Percentiles rank a stretch among this genome's conserved stretches.
Conservation (phyloP, 192 early-diverging fungal genomes). For the Coemansia sp. region DNA sequence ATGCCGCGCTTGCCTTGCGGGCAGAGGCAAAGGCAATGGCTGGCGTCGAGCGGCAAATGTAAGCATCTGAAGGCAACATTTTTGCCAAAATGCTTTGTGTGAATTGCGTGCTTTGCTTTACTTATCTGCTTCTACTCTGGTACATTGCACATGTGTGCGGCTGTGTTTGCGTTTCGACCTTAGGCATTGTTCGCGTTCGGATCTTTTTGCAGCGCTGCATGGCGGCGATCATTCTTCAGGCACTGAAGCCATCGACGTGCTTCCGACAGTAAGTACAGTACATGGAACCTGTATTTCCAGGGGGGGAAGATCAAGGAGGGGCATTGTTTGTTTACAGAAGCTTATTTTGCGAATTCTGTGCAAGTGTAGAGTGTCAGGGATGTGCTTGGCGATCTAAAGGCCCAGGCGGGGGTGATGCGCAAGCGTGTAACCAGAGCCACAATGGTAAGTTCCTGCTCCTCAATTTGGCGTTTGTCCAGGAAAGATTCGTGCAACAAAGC, state of each 20-base stretch:
- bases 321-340: too few species aligned
- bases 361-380: slow-evolving; percentile 33
- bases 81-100: neutral
- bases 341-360: neutral
- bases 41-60: slow-evolving; percentile 35
- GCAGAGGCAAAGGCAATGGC: slow-evolving; percentile 12
- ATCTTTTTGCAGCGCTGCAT: slow-evolving; percentile 35
- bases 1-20: slow-evolving; percentile 2
- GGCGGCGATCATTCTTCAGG: slow-evolving; percentile 37
- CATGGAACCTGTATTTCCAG: neutral
- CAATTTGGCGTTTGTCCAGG: neutral
- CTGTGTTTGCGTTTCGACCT: slow-evolving; percentile 10
- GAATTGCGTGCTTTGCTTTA: neutral
- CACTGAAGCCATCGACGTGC: slow-evolving; percentile 29
- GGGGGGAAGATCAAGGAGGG: too few species aligned
- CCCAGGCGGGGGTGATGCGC: slow-evolving; percentile 42
- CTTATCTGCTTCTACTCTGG: neutral
- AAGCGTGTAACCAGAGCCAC: slow-evolving; percentile 51
- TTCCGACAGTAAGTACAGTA: slow-evolving; percentile 42
- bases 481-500: neutral
- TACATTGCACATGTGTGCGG: neutral
- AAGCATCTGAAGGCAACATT: slow-evolving; percentile 7
- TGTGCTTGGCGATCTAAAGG: slow-evolving; percentile 43
- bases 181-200: slow-evolving; percentile 33
- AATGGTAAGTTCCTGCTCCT: slow-evolving; percentile 36